Base-by-base conservation (phyloP, 2,329 filamentous ascomycete genomes). In the Sporothrix humicola region DNA sequence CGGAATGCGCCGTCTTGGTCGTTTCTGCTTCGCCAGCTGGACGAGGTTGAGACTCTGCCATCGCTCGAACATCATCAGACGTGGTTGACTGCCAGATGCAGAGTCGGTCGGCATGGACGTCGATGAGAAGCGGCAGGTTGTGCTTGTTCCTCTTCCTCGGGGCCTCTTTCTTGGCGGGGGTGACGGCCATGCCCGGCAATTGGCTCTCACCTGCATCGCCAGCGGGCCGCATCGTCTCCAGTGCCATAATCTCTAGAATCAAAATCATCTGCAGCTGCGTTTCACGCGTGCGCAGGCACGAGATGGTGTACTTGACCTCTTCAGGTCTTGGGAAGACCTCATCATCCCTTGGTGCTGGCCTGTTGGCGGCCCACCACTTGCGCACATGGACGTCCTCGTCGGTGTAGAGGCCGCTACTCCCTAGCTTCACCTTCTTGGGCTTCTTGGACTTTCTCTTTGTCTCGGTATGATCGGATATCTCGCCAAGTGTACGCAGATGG, bases 31-130 rank as follows among this genome's bases (percentile, higher is more conserved):
- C 70, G 17, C 54, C 82, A 2, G 76, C 75, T 0, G 80, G 77
- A 5, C 79, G 77, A 2, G 78, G 76, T 75, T 88, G 86, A 0
- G 85, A 84, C 72, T 88, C 86, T 61, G 85, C 84, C 17, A 87
- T 77, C 15, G 87, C 78, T 52, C 84, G 82, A 74, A 87, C 81
- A 72, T 89, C 87, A 76, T 92, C 88, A 26, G 89, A 83, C 50
- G 90, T 89, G 8, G 93, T 90, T 3, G 92, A 93, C 79, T 95
- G 92, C 93, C 93, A 95, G 74, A 96, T 96, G 78, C 91, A 93
- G 31, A 96, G 83, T 65, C 92, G 90, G 80, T 96, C 93, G 8
- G 93, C 88, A 70, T 94, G 88, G 0, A 94, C 84, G 78, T 95
- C 93, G 4, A 94, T 84, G 23, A 93, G 84, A 8, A 90, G 82